Conservation (phyloP, 768 basidiomycete genomes). For the Piloderma croceum region DNA sequence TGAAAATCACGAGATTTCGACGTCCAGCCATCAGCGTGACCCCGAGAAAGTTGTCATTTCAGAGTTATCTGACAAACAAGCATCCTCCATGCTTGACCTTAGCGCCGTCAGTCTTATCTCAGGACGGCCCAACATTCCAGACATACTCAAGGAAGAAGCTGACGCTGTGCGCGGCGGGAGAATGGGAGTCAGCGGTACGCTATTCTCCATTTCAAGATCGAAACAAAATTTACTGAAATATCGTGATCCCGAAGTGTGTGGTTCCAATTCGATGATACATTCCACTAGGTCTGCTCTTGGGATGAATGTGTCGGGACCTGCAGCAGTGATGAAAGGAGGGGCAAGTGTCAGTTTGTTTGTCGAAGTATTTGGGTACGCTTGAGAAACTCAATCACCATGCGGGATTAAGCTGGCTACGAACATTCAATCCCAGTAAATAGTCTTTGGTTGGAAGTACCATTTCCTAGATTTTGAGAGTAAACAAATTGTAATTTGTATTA, state of each 20-base stretch:
- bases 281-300: slow-evolving; percentile 16
- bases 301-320: slow-evolving; percentile 18
- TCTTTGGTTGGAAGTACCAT: too few species aligned
- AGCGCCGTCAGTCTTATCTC: background rate
- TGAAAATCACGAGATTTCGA: too few species aligned
- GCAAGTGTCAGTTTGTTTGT: slow-evolving; percentile 34
- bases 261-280: slow-evolving; percentile 16
- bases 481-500: too few species aligned
- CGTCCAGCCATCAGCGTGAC: too few species aligned
- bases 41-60: too few species aligned
- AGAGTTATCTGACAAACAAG: too few species aligned
- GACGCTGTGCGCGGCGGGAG: slow-evolving; percentile 13
- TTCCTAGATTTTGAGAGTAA: too few species aligned
- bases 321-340: slow-evolving; percentile 26
- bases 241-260: slow-evolving; percentile 18
- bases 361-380: slow-evolving; percentile 39
- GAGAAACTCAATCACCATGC: too few species aligned
- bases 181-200: slow-evolving; percentile 23
- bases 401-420: too few species aligned
- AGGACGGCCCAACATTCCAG: slow-evolving; percentile 18
- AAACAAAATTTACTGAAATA: too few species aligned
- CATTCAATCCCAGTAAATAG: too few species aligned
- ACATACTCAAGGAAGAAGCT: slow-evolving; percentile 17
- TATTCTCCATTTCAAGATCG: background rate
- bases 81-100: too few species aligned